Percentiles rank a stretch among this genome's conserved stretches.
Conservation (phyloP, 148 eudicot genomes). For the Tetragonia tetragonoides region DNA sequence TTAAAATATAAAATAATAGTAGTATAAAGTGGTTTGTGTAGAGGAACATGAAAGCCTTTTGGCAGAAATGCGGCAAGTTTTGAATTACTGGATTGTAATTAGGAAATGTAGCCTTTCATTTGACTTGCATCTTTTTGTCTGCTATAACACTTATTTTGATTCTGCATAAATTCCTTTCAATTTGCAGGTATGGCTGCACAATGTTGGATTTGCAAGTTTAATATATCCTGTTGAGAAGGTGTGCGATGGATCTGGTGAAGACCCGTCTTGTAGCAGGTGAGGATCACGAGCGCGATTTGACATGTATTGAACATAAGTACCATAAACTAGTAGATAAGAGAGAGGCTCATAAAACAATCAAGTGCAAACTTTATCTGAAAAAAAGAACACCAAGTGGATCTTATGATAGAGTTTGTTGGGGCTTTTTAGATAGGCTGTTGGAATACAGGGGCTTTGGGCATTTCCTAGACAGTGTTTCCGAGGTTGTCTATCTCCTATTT, state of each 20-base stretch:
- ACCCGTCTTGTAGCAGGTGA: constrained; percentile 92
- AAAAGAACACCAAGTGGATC: too few species aligned
- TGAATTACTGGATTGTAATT: not conserved
- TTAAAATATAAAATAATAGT: not conserved
- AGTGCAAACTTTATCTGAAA: too few species aligned
- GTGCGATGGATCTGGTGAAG: constrained; percentile 93
- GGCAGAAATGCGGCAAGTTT: not conserved
- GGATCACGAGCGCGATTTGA: not conserved
- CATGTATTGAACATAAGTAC: not conserved
- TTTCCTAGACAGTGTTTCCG: too few species aligned
- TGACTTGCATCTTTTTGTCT: not conserved
- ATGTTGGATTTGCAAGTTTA: constrained; percentile 58
- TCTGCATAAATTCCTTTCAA: constrained; percentile 11
- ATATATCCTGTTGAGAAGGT: constrained; percentile 62
- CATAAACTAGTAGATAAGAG: not conserved
- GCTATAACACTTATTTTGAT: not conserved
- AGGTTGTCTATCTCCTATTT: too few species aligned
- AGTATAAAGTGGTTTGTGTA: not conserved
- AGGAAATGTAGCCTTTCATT: constrained; percentile 8
- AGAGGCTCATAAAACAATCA: too few species aligned
- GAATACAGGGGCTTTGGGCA: too few species aligned
- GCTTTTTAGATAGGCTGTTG: too few species aligned
- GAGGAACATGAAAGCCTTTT: not conserved
- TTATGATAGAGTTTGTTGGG: too few species aligned
- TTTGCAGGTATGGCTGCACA: constrained; percentile 80